phyloP scores from a whole-genome alignment of 345 rosid species.

The Firmiana major region DNA sequence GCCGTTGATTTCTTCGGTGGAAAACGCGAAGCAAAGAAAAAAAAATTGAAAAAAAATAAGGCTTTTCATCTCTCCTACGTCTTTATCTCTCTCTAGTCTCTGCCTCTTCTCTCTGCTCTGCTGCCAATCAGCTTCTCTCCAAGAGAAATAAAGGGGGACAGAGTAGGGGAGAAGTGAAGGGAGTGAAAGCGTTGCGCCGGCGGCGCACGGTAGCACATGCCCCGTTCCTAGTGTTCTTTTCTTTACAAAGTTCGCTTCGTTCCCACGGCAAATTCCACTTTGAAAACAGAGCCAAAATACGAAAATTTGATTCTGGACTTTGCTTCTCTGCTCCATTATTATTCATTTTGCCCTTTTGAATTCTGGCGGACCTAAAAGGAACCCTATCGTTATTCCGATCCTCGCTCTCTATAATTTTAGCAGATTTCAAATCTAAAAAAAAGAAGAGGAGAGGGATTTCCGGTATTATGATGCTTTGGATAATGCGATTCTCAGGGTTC shows the following conservation, averaged over 20 bases:
- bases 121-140: conserved; percentile 19
- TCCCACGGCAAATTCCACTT: conserved; percentile 44
- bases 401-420: conserved; percentile 30
- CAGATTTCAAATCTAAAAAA: conserved; percentile 42
- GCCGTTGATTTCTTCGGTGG: conserved; percentile 42
- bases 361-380: conserved; percentile 56
- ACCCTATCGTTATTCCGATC: conserved; percentile 41
- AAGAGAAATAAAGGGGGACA: conserved; percentile 10
- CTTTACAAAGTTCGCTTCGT: conserved; percentile 35
- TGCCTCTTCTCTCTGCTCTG: conserved; percentile 20
- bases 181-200: conserved; percentile 30
- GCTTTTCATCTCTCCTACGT: neutral
- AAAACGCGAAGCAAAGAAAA: conserved; percentile 31
- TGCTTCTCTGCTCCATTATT: neutral
- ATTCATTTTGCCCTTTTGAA: neutral
- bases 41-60: neutral
- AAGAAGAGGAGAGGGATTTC: conserved; percentile 31
- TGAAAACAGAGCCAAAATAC: conserved; percentile 18
- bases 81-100: conserved; percentile 12
- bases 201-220: conserved; percentile 50
- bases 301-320: conserved; percentile 30
- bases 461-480: conserved; percentile 64
- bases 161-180: conserved; percentile 22
- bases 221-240: conserved; percentile 25
- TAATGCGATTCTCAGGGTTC: conserved; percentile 62